These are phyloP conservation scores for Nannochloropsis salina DNA, from an alignment of 108 stramenopile species.

Conservation along the genomic window DNA sequence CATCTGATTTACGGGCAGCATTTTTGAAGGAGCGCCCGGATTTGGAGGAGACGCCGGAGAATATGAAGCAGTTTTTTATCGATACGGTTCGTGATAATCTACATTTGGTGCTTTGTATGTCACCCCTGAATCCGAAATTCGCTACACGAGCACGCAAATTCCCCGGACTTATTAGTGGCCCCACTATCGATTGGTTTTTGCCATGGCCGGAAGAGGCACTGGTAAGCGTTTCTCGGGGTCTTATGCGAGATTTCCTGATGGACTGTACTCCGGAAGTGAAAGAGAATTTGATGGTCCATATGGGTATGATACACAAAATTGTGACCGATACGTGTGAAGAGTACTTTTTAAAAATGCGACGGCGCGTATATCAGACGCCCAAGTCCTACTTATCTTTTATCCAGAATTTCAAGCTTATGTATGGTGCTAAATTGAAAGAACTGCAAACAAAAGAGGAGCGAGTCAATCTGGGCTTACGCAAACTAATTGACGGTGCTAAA, in stretches of 20 bases:
- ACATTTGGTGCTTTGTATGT: slow-evolving; percentile 84
- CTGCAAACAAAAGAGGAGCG: slow-evolving; percentile 74
- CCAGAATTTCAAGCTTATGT: slow-evolving; percentile 69
- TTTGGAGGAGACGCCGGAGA: slow-evolving; percentile 72
- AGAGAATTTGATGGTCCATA: slow-evolving; percentile 64
- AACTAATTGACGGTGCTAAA: slow-evolving; percentile 75
- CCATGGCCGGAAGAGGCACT: slow-evolving; percentile 84
- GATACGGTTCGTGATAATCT: slow-evolving; percentile 76
- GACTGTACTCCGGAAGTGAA: slow-evolving; percentile 68
- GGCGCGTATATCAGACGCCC: slow-evolving; percentile 79
- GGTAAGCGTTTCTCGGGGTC: slow-evolving; percentile 66
- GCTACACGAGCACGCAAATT: slow-evolving; percentile 76
- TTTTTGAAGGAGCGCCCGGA: slow-evolving; percentile 64
- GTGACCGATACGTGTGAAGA: slow-evolving; percentile 69
- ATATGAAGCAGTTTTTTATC: slow-evolving; percentile 76
- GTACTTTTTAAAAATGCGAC: slow-evolving; percentile 71
- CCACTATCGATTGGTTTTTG: slow-evolving; percentile 86
- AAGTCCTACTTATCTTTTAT: slow-evolving; percentile 82
- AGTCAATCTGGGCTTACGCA: slow-evolving; percentile 72
- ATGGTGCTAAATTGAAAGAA: slow-evolving; percentile 65
- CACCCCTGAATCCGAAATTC: slow-evolving; percentile 81
- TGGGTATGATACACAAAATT: slow-evolving; percentile 80
- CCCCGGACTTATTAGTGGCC: slow-evolving; percentile 70
- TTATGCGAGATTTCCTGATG: slow-evolving; percentile 67
- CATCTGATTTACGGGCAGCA: slow-evolving; percentile 53